Evolutionary conservation across 2,329 filamentous ascomycete species (phyloP).

Genomic region (Paraphaeosphaeria sporulosa): DNA sequence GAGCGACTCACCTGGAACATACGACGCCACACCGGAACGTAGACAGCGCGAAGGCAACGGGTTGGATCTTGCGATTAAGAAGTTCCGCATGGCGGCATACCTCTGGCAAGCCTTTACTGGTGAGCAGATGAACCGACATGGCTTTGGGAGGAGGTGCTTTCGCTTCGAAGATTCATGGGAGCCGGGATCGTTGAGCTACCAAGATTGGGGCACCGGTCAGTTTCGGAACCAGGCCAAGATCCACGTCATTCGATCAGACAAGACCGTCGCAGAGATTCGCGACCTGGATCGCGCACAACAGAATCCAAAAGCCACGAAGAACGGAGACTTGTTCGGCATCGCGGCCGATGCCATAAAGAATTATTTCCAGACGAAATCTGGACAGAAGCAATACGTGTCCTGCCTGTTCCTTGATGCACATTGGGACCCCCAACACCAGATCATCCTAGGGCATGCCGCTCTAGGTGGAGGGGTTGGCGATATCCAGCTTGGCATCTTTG

Average conservation of each 20-base stretch:
- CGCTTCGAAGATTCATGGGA: constrained; percentile 97
- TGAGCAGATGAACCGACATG: constrained; percentile 93
- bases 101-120: constrained; percentile 97
- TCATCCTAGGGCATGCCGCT: constrained; percentile 81
- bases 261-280: constrained; percentile 84
- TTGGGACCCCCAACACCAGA: constrained; percentile 77
- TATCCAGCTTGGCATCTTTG: constrained; percentile 85
- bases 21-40: constrained; percentile 80
- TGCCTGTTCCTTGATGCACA: constrained; percentile 86
- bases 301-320: constrained; percentile 71
- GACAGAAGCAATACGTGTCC: constrained; percentile 88
- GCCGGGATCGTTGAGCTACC: constrained; percentile 77
- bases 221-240: constrained; percentile 93
- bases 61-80: constrained; percentile 80
- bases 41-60: constrained; percentile 81
- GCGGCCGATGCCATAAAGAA: constrained; percentile 78
- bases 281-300: constrained; percentile 82
- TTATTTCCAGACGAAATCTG: constrained; percentile 76
- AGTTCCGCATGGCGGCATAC: constrained; percentile 94
- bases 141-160: constrained; percentile 84
- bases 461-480: constrained; percentile 78
- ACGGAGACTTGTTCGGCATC: constrained; percentile 77
- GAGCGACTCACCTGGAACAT: constrained; percentile 86
- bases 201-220: constrained; percentile 72
- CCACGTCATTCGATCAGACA: constrained; percentile 82